Percentiles rank a stretch among this genome's conserved stretches.
Evolutionary conservation across 2,329 filamentous ascomycete genomes (phyloP).

Genomic region (Fusarium devonianum): DNA sequence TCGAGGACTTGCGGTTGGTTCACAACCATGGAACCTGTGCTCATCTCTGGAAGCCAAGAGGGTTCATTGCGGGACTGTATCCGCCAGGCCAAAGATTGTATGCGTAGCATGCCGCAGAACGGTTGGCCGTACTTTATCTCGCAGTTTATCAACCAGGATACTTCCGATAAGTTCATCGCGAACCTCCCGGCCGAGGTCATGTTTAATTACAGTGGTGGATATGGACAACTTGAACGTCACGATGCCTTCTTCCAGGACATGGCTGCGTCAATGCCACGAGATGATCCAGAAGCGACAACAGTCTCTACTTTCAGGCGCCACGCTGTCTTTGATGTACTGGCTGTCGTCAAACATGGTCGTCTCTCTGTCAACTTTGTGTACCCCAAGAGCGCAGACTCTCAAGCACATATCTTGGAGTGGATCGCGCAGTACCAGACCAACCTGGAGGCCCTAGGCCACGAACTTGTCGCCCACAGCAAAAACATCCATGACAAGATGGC

Average conservation of each 20-base stretch:
- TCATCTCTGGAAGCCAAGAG: not conserved
- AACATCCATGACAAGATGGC: not conserved
- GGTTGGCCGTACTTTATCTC: slow-evolving; percentile 7
- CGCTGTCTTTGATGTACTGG: slow-evolving; percentile 5
- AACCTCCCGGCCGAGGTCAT: slow-evolving; percentile 1
- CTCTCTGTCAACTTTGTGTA: slow-evolving; percentile 8
- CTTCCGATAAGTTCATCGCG: not conserved
- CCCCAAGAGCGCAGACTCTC: not conserved
- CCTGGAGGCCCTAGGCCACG: not conserved
- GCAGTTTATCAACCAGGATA: not conserved
- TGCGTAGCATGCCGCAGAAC: slow-evolving; percentile 1
- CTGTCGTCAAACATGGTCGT: not conserved
- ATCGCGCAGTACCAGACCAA: slow-evolving; percentile 1
- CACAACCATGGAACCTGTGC: slow-evolving; percentile 35
- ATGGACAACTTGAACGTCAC: slow-evolving; percentile 1
- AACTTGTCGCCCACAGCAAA: not conserved
- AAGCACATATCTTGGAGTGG: not conserved
- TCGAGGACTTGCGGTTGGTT: slow-evolving; percentile 54
- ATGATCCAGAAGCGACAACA: not conserved
- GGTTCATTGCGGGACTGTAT: not conserved
- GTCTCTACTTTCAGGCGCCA: not conserved
- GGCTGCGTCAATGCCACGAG: not conserved
- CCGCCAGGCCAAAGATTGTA: not conserved
- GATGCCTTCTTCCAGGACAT: slow-evolving; percentile 1
- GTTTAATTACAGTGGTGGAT: slow-evolving; percentile 3